Evolutionary conservation across 2,329 filamentous ascomycete genomes (phyloP).

Genomic region (Rhexocercosporidium sp.): DNA sequence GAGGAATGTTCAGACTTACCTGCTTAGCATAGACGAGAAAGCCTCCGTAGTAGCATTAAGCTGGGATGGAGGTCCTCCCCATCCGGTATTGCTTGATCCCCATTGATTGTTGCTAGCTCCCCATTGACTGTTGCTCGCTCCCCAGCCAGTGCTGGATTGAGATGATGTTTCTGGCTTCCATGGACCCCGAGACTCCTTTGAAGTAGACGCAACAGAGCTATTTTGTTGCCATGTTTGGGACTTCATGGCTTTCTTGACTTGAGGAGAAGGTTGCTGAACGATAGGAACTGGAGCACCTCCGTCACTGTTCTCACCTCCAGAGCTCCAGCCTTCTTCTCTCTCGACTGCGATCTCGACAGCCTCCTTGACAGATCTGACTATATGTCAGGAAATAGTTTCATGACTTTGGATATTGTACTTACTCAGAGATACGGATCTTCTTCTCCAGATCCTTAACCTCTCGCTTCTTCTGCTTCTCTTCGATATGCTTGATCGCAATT

Average conservation of each 20-base stretch:
- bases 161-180: slow-evolving; percentile 4
- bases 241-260: slow-evolving; percentile 11
- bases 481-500: slow-evolving; percentile 52
- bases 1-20: not conserved
- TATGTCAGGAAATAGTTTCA: slow-evolving; percentile 9
- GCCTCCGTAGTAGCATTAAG: not conserved
- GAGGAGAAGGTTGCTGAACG: not conserved
- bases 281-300: slow-evolving; percentile 27
- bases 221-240: not conserved
- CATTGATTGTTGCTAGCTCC: not conserved
- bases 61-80: not conserved
- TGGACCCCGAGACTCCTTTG: not conserved
- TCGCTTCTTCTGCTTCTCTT: slow-evolving; percentile 24
- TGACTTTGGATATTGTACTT: slow-evolving; percentile 2
- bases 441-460: slow-evolving; percentile 27
- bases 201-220: not conserved
- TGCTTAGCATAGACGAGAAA: slow-evolving; percentile 4
- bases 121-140: slow-evolving; percentile 1
- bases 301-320: slow-evolving; percentile 35
- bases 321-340: slow-evolving; percentile 35
- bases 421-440: slow-evolving; percentile 29
- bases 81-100: not conserved
- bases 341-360: slow-evolving; percentile 18
- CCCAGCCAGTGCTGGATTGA: not conserved
- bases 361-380: slow-evolving; percentile 24